Percentiles rank a stretch among this genome's conserved stretches.
These are phyloP conservation scores for Vanrija humicola DNA, from an alignment of 1,284 basidiomycete genomes.

Conservation along the genomic window DNA sequence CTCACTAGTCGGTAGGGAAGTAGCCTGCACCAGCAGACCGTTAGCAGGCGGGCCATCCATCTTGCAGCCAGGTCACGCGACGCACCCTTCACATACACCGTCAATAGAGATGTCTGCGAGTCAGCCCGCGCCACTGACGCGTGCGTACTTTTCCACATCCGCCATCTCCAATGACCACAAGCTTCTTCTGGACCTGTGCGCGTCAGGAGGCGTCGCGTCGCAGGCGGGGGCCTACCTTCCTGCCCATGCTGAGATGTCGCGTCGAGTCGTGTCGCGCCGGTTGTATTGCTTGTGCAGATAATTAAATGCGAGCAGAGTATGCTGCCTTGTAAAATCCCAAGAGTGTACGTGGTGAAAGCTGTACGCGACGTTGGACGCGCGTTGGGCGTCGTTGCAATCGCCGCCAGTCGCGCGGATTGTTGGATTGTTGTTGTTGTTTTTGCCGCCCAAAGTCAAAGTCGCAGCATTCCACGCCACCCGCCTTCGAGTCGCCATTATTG, in stretches of 20 bases:
- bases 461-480: not conserved
- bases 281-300: too few species aligned
- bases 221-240: too few species aligned
- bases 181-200: constrained; percentile 49
- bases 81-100: constrained; percentile 48
- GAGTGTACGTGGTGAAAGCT: too few species aligned
- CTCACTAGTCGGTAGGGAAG: constrained; percentile 43
- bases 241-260: too few species aligned
- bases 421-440: too few species aligned
- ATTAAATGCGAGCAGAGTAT: too few species aligned
- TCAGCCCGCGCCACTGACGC: constrained; percentile 3
- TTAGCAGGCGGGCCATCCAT: constrained; percentile 5
- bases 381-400: not conserved
- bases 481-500: not conserved
- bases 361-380: too few species aligned
- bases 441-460: too few species aligned
- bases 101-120: constrained; percentile 65
- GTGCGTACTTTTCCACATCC: constrained; percentile 65
- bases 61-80: constrained; percentile 5
- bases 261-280: too few species aligned
- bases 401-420: not conserved
- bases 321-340: too few species aligned
- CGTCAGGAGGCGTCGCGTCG: too few species aligned
- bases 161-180: constrained; percentile 86
- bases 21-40: constrained; percentile 21